Percentiles rank a stretch among this genome's conserved stretches.
These are phyloP conservation scores for Biscogniauxia marginata DNA, from an alignment of 2,329 filamentous ascomycete species.

Conservation along the genomic window DNA sequence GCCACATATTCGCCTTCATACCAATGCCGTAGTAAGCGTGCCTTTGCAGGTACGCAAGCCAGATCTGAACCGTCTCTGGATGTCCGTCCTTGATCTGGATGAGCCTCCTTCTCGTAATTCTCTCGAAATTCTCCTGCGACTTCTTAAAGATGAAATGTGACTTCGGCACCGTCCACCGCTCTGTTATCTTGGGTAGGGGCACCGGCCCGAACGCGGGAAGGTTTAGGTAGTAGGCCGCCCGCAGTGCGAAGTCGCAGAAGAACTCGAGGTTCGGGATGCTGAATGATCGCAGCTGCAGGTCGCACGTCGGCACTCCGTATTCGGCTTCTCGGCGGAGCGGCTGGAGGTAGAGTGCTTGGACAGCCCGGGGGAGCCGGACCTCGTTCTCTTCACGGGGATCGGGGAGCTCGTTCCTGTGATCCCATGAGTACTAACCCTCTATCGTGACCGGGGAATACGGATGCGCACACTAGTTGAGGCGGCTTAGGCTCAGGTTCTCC, in stretches of 20 bases:
- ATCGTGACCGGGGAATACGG: neutral
- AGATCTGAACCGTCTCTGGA: slow-evolving; percentile 82
- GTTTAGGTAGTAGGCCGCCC: slow-evolving; percentile 90
- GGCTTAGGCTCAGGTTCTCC: slow-evolving; percentile 3
- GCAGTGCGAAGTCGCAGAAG: slow-evolving; percentile 90
- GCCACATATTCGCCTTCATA: slow-evolving; percentile 98
- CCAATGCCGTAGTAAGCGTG: slow-evolving; percentile 94
- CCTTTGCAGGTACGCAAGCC: slow-evolving; percentile 89
- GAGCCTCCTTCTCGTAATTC: slow-evolving; percentile 78
- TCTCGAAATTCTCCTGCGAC: slow-evolving; percentile 95
- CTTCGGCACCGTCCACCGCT: slow-evolving; percentile 91
- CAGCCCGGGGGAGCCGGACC: slow-evolving; percentile 67
- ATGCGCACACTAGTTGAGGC: slow-evolving; percentile 22
- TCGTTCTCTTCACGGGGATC: slow-evolving; percentile 24
- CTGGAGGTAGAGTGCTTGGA: slow-evolving; percentile 83
- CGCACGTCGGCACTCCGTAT: slow-evolving; percentile 79
- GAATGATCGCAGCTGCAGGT: slow-evolving; percentile 92
- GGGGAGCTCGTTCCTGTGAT: slow-evolving; percentile 26
- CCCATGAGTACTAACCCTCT: slow-evolving; percentile 12
- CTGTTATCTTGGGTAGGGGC: slow-evolving; percentile 79
- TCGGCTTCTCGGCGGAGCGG: slow-evolving; percentile 74
- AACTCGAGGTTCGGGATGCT: slow-evolving; percentile 87
- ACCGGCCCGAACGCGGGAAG: slow-evolving; percentile 84
- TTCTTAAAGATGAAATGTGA: slow-evolving; percentile 96
- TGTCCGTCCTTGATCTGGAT: slow-evolving; percentile 93